Conservation (phyloP, 345 rosid species). For the Eutrema heterophyllum region DNA sequence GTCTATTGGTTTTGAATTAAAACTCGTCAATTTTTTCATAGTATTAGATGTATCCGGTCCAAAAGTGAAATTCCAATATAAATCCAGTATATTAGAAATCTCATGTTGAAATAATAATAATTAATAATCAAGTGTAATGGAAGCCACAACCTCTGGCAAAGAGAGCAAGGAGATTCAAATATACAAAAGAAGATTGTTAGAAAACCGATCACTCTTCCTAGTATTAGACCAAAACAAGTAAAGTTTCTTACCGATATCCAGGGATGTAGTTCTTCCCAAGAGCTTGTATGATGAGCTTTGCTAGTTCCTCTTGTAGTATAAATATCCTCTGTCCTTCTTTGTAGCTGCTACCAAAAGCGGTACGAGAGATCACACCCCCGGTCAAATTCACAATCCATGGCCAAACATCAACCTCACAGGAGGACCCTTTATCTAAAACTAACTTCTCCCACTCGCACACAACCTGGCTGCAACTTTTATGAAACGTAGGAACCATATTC, state of each 20-base stretch:
- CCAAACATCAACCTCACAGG: slow-evolving; percentile 38
- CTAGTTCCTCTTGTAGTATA: slow-evolving; percentile 29
- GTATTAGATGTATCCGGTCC: neutral
- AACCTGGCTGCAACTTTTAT: slow-evolving; percentile 25
- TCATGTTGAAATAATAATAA: neutral
- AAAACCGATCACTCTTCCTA: neutral
- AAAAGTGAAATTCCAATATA: neutral
- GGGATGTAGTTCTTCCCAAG: slow-evolving; percentile 24
- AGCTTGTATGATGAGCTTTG: slow-evolving; percentile 9
- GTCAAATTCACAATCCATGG: slow-evolving; percentile 34
- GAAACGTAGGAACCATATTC: slow-evolving; percentile 30
- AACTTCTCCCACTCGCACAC: slow-evolving; percentile 30
- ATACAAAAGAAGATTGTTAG: neutral
- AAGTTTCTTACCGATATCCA: slow-evolving; percentile 29
- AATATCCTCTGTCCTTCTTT: slow-evolving; percentile 39
- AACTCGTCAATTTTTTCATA: neutral
- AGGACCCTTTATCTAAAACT: slow-evolving; percentile 12
- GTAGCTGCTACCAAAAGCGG: slow-evolving; percentile 42
- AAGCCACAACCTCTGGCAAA: neutral
- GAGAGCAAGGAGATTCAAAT: neutral
- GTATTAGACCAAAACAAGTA: neutral
- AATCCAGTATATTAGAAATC: neutral
- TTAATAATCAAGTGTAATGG: neutral
- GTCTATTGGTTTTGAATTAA: neutral
- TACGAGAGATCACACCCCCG: slow-evolving; percentile 39